A percentile compares a stretch with the other conserved stretches of the same genome.
Conservation (phyloP, 2,329 filamentous ascomycete genomes). For the Sporothrix brasiliensis region DNA sequence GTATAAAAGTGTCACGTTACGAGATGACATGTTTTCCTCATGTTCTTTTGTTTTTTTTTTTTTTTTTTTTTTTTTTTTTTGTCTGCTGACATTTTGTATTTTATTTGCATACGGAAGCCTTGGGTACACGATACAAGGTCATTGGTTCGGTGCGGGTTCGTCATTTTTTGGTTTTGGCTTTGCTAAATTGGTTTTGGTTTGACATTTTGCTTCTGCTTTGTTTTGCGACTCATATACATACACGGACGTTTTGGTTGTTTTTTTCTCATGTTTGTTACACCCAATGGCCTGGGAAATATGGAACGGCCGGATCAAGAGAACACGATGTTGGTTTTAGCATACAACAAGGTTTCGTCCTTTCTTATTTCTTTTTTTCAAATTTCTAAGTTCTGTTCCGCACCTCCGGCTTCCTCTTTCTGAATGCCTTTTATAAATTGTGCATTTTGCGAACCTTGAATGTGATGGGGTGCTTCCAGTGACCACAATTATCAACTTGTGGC, state of each 20-base stretch:
- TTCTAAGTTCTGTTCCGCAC: neutral
- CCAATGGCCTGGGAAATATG: slow-evolving; percentile 11
- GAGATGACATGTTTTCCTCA: neutral
- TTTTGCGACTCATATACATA: slow-evolving; percentile 7
- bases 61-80: neutral
- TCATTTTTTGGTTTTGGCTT: neutral
- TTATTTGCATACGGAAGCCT: slow-evolving; percentile 17
- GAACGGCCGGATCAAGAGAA: slow-evolving; percentile 23
- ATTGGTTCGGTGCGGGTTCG: neutral
- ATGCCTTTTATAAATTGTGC: neutral
- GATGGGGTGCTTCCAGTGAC: neutral
- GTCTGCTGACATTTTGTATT: neutral
- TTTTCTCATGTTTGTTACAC: neutral
- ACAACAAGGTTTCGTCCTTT: neutral
- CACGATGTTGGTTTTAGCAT: slow-evolving; percentile 20
- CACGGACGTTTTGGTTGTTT: slow-evolving; percentile 19
- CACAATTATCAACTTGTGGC: neutral
- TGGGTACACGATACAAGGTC: slow-evolving; percentile 28
- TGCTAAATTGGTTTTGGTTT: neutral
- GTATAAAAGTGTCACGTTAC: neutral
- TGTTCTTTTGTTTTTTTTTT: neutral
- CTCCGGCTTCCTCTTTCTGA: neutral
- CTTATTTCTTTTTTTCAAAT: neutral
- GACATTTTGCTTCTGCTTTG: neutral
- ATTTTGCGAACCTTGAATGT: neutral